Conservation (phyloP, 345 rosid species). For the Aegle marmelos region DNA sequence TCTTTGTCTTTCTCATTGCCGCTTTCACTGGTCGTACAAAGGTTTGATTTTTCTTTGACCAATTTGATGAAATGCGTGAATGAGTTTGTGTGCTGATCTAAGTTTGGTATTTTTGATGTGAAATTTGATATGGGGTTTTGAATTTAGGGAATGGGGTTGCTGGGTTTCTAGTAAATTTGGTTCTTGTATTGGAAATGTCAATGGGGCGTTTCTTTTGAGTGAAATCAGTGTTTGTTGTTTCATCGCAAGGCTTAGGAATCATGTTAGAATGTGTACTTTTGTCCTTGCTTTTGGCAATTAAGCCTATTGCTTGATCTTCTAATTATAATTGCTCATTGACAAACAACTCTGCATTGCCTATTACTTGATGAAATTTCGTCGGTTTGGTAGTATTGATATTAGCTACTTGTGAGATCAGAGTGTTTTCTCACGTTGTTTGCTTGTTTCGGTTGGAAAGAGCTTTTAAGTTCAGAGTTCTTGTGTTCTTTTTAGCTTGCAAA, state of each 20-base stretch:
- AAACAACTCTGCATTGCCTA: neutral
- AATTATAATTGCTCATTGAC: neutral
- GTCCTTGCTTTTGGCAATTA: neutral
- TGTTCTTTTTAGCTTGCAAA: neutral
- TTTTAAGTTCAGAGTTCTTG: neutral
- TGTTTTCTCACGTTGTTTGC: neutral
- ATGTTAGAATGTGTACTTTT: neutral
- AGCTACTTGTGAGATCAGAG: neutral
- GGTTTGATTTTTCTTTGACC: conserved; percentile 34
- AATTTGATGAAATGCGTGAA: neutral
- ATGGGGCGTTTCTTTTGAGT: neutral
- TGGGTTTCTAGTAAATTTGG: neutral
- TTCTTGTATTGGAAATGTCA: neutral
- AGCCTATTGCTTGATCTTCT: conserved; percentile 1
- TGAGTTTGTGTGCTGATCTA: conserved; percentile 26
- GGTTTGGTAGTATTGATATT: neutral
- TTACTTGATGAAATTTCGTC: neutral
- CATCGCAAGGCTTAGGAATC: neutral
- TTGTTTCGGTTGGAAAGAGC: neutral
- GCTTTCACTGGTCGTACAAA: conserved; percentile 35
- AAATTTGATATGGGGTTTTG: neutral
- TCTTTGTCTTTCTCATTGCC: conserved; percentile 51
- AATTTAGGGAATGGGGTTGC: neutral
- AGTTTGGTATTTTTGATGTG: neutral
- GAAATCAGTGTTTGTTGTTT: neutral